Evolutionary conservation across 768 basidiomycete genomes (phyloP).

Genomic region (button mushroom (Agaricus bisporus)): DNA sequence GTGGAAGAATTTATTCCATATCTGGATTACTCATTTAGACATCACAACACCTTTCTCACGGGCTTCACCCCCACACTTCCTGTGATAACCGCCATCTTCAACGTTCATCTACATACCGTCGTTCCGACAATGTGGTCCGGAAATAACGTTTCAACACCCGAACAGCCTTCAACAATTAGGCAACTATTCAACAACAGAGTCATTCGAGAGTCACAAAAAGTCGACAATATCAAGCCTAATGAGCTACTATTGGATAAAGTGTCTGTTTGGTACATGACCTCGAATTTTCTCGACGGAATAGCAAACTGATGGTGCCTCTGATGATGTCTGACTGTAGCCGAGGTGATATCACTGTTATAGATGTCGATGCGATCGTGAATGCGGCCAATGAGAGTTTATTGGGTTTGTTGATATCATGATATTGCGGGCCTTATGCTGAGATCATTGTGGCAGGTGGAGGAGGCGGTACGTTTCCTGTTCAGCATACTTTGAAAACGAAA

Average conservation of each 20-base stretch:
- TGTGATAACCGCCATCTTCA: too few relatives aligned
- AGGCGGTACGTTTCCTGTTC: slow-evolving; percentile 45
- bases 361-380: slow-evolving; percentile 74
- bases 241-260: slow-evolving; percentile 6
- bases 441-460: slow-evolving; percentile 51
- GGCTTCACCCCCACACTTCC: too few relatives aligned
- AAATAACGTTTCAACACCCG: slow-evolving; percentile 17
- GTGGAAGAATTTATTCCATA: too few relatives aligned
- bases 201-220: slow-evolving; percentile 21
- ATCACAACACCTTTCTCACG: too few relatives aligned
- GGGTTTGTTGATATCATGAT: slow-evolving; percentile 38
- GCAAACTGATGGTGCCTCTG: neutral
- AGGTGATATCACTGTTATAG: slow-evolving; percentile 71
- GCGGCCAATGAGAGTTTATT: slow-evolving; percentile 71
- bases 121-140: neutral
- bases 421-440: neutral
- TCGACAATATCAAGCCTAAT: neutral
- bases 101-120: too few relatives aligned
- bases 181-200: slow-evolving; percentile 41
- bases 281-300: neutral
- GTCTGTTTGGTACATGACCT: slow-evolving; percentile 1
- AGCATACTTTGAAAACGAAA: too few relatives aligned
- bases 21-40: too few relatives aligned
- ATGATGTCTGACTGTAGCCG: slow-evolving; percentile 37
- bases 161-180: slow-evolving; percentile 49